Evolutionary conservation across 805 yeast genomes (phyloP), one percentile per base, ranked within the genome.

Genomic region (Myxozyma neglecta): DNA sequence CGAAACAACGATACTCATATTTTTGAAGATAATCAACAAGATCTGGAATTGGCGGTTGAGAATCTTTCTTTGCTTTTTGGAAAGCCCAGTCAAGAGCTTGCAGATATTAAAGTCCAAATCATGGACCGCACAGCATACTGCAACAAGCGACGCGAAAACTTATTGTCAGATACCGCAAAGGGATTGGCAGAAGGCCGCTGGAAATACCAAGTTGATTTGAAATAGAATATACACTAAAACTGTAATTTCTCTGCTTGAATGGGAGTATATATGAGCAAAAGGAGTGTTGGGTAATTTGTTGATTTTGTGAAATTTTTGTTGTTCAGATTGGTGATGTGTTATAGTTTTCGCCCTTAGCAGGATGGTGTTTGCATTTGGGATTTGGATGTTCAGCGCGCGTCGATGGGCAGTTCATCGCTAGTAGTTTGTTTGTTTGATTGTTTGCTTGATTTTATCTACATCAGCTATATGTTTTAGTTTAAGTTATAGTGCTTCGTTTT

Each of bases 1-100:
- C 73, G 76, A 36, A 75, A 76, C 6, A 80, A 81, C 55, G 80
- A 85, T 60, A 82, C 86, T 9, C 78, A 80, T 42, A 81, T 89
- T 6, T 83, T 90, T 68, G 96, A 90, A 69, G 83, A 81, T 60
- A 85, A 85, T 70, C 96, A 89, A 73, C 83, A 79, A 56, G 82
- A 81, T 55, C 75, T 90, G 40, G 83, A 83, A 59, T 75, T 79
- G 61, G 83, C 89, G 0, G 90, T 88, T 11, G 96, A 89, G 71
- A 85, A 82, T 58, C 76, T 89, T 37, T 84, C 90, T 16, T 82
- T 81, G 68, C 74, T 87, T 13, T 83, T 89, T 71, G 85, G 80
- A 70, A 73, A 69, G 62, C 71, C 76, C 7, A 68, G 70, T 16
- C 60, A 61, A 47, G 70, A 70, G 37, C 74, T 83, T 29, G 71